phyloP scores from a whole-genome alignment of 257 asterid genomes.

The Scutellaria minor region DNA sequence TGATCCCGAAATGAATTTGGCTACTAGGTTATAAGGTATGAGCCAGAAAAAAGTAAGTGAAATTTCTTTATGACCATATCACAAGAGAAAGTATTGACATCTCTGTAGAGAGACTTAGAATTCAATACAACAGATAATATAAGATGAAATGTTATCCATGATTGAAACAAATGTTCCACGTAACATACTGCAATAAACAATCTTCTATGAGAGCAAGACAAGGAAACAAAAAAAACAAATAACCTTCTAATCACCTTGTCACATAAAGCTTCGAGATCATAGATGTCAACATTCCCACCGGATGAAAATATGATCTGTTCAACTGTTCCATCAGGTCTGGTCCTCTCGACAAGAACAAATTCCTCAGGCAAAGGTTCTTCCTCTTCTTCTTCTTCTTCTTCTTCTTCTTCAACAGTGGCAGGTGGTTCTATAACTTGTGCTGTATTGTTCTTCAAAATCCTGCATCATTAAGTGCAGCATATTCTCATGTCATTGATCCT shows the following conservation, averaged over 20 bases:
- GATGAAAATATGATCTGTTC: constrained; percentile 93
- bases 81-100: neutral
- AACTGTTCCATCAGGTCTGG: constrained; percentile 69
- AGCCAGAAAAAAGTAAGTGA: too few species aligned
- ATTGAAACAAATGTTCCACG: neutral
- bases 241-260: constrained; percentile 67
- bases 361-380: constrained; percentile 80
- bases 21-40: neutral
- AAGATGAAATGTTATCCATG: neutral
- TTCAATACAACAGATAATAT: neutral
- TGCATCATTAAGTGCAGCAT: constrained; percentile 39
- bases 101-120: constrained; percentile 16
- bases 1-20: neutral
- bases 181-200: constrained; percentile 5
- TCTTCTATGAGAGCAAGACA: constrained; percentile 3
- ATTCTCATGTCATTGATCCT: constrained; percentile 26
- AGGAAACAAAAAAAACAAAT: neutral
- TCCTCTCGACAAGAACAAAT: constrained; percentile 83
- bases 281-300: constrained; percentile 84
- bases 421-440: constrained; percentile 79
- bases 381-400: constrained; percentile 75
- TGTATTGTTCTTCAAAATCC: constrained; percentile 72
- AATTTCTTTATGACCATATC: neutral
- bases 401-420: constrained; percentile 59
- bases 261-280: constrained; percentile 85